Evolutionary conservation across 2,329 filamentous ascomycete species (phyloP), one percentile per base, ranked within the genome.

Genomic region (Colletotrichum sidae): DNA sequence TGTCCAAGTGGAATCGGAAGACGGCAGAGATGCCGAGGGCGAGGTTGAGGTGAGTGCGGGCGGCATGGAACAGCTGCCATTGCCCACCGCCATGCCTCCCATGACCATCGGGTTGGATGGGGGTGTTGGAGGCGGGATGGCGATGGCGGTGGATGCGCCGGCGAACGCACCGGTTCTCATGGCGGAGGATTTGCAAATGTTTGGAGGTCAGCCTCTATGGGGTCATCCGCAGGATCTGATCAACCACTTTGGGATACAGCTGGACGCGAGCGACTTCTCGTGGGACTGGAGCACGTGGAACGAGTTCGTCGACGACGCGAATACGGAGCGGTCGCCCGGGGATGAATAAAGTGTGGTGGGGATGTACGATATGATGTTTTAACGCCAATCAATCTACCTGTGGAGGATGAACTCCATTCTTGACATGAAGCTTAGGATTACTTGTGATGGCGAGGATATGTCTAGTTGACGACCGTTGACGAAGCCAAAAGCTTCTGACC

Each of bases 301-400:
- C 65, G 80, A 83, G 37, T 83, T 83, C 67, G 72, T 82, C 45
- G 72, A 72, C 39, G 81, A 83, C 55, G 77, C 80, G 5, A 74
- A 75, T 45, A 73, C 74, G 47, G 74, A 79, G 37, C 66, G 65
- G 58, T 77, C 75, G 52, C 75, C 75, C 4, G 69, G 44, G 8
- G 73, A 69, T 8, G 13, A 71, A 64, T 59, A 68, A 72, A 8
- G 67, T 9, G 8, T 45, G n/a, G 53, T 13, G 34, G 33, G 34
- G 41, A 37, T 13, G 17, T 33, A 57, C 7, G 53, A 52, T 37
- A 38, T 60, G 41, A 51, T 33, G 13, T 55, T 38, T 15, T 53
- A 11, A 54, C 55, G 42, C 55, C 55, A 33, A 49, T 60, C 42
- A 60, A 34, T 60, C 49, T 53, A 25, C 25, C 25, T 25, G 25